phyloP scores from a whole-genome alignment of 345 rosid genomes.

The Excoecaria agallocha region DNA sequence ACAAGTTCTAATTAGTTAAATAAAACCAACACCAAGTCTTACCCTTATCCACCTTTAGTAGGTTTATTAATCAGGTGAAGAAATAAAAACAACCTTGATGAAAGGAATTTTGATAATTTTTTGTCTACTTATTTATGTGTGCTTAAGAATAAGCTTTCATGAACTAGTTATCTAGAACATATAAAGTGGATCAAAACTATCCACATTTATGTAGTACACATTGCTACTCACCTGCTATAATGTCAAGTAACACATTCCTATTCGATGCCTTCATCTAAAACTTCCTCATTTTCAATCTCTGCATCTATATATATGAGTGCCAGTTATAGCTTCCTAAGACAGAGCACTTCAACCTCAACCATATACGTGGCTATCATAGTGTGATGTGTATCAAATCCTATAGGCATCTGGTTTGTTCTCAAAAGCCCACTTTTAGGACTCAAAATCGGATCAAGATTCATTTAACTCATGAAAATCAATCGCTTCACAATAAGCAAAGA shows the following conservation, averaged over 20 bases:
- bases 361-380: slow-evolving; percentile 73
- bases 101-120: too few relatives aligned
- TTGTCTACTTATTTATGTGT: too few relatives aligned
- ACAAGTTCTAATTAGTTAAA: neutral
- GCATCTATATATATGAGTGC: slow-evolving; percentile 83
- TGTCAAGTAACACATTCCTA: slow-evolving; percentile 30
- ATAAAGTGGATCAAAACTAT: neutral
- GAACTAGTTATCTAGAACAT: neutral
- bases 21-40: slow-evolving; percentile 24
- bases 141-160: neutral
- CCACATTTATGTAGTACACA: neutral
- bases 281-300: slow-evolving; percentile 61
- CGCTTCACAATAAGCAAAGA: too few relatives aligned
- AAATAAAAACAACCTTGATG: too few relatives aligned
- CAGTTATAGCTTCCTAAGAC: slow-evolving; percentile 64
- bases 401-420: too few relatives aligned
- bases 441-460: too few relatives aligned
- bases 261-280: slow-evolving; percentile 25
- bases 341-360: slow-evolving; percentile 87
- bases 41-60: slow-evolving; percentile 81
- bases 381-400: too few relatives aligned
- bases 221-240: slow-evolving; percentile 37
- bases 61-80: slow-evolving; percentile 85
- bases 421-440: too few relatives aligned
- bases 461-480: too few relatives aligned